Base-by-base conservation (phyloP, 352 stramenopile genomes). In the Phytophthora lateralis region DNA sequence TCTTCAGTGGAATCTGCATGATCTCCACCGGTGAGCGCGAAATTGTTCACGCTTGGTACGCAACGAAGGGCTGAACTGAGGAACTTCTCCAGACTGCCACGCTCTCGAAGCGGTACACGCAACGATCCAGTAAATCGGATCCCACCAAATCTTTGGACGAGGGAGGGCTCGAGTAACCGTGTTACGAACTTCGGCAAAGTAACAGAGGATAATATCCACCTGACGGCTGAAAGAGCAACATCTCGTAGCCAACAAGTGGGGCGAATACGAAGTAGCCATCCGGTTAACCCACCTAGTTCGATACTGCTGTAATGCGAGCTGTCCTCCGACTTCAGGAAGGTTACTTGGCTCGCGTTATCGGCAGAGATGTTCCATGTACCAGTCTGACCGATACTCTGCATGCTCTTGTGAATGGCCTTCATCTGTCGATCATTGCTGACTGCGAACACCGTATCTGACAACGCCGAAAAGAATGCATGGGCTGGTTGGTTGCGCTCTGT, bases 401-500 rank as follows among this genome's bases (percentile, higher is more conserved):
- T 48, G 53, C 11, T 53, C 21, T 55, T 43, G 0, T 26, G 21
- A 30, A 35, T 6, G 21, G 26, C 27, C 3, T 48, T 50, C 4
- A 6, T 7, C 15, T 32, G 17, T 12, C 32, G 9, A 20, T 48
- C n/a, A 56, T 9, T 29, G 7, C 38, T 42, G 14, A 35, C 8
- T 12, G n/a, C 17, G 51, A 80, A 75, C 8, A n/a, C 17, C 17
- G 52, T 50, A 49, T 62, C 52, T 0, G 66, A 64, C 18, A 85
- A 27, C 3, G 68, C 61, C 6, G 69, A 68, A 41, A 91, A 90
- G 59, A 91, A 87, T 26, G 65, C 41, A n/a, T 66, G 52, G 6
- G 74, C 78, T 15, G 82, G 80, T 20, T 89, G 74, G 38, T 91
- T 91, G 2, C 82, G 71, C 48, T 82, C 80, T 9, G 82, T 91